Evolutionary conservation across 768 basidiomycete genomes (phyloP).

Genomic region (Clathrus columnatus): DNA sequence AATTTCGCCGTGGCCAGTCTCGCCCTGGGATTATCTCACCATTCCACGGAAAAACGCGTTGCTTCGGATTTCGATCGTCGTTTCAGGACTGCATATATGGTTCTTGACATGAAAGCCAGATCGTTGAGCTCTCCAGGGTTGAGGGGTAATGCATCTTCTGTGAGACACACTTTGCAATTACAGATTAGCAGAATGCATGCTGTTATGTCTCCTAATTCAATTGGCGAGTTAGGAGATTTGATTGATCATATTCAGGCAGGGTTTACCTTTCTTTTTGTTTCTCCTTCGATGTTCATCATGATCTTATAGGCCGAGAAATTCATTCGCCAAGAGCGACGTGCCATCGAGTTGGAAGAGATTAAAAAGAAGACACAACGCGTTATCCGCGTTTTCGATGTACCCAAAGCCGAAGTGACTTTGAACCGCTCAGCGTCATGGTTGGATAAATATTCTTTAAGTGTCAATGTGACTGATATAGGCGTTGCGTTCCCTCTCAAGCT

Average conservation of each 20-base stretch:
- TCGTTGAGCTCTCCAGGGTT: conserved; percentile 7
- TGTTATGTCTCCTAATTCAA: conserved; percentile 89
- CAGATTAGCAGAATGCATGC: conserved; percentile 74
- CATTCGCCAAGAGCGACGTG: conserved; percentile 64
- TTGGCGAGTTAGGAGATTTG: conserved; percentile 85
- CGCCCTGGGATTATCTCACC: conserved; percentile 74
- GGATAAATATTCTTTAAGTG: conserved; percentile 25
- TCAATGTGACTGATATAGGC: conserved; percentile 52
- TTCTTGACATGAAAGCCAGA: conserved; percentile 54
- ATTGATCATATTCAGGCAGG: conserved; percentile 73
- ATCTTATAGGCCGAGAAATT: conserved; percentile 59
- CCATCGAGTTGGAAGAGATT: conserved; percentile 71
- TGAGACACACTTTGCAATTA: conserved; percentile 34
- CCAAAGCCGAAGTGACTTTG: conserved; percentile 14
- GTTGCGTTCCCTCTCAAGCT: conserved; percentile 80
- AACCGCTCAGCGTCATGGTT: conserved; percentile 22
- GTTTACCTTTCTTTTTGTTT: neutral
- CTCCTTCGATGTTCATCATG: conserved; percentile 15
- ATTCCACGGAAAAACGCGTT: conserved; percentile 27
- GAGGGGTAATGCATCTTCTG: conserved; percentile 18
- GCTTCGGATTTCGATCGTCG: conserved; percentile 44
- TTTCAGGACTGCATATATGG: conserved; percentile 75
- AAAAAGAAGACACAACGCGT: conserved; percentile 71
- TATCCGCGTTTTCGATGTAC: conserved; percentile 65
- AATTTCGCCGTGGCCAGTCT: conserved; percentile 64